Conservation (phyloP, 805 yeast species). For the Suhomyces tanzawaensis region DNA sequence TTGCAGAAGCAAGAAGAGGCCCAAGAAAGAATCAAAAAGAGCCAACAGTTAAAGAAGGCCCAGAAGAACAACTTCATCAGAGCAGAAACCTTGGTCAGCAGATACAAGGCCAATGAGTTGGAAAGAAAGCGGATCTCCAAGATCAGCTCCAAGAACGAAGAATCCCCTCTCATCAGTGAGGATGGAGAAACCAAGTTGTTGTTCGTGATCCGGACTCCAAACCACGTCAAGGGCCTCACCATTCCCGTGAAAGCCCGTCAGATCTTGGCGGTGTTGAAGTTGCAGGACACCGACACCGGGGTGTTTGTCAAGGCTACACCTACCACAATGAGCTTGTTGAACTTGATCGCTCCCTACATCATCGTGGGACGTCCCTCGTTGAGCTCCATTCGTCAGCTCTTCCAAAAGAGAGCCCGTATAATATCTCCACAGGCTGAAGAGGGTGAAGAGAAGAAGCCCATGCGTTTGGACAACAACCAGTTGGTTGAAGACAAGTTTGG, state of each 20-base stretch:
- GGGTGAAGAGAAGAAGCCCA: conserved; percentile 9
- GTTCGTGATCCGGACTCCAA: conserved; percentile 65
- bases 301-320: conserved; percentile 66
- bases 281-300: conserved; percentile 60
- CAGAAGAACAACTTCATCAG: conserved; percentile 59
- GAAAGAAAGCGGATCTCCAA: conserved; percentile 68
- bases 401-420: conserved; percentile 75
- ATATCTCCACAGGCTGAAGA: conserved; percentile 27
- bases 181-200: conserved; percentile 45
- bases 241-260: conserved; percentile 64
- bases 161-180: conserved; percentile 15
- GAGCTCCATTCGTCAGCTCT: conserved; percentile 64
- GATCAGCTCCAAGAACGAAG: conserved; percentile 50
- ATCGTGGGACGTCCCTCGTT: conserved; percentile 75
- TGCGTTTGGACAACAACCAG: conserved; percentile 67
- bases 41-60: conserved; percentile 39
- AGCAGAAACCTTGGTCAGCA: conserved; percentile 72
- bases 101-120: conserved; percentile 60
- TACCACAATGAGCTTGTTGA: conserved; percentile 60
- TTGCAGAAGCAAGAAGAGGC: conserved; percentile 70
- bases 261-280: conserved; percentile 59
- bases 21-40: conserved; percentile 46
- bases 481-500: conserved; percentile 71
- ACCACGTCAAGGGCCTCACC: conserved; percentile 56
- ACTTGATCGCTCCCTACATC: conserved; percentile 68